Conservation (phyloP, 1,139 yeast species). For the Scheffersomyces cryptocercus region DNA sequence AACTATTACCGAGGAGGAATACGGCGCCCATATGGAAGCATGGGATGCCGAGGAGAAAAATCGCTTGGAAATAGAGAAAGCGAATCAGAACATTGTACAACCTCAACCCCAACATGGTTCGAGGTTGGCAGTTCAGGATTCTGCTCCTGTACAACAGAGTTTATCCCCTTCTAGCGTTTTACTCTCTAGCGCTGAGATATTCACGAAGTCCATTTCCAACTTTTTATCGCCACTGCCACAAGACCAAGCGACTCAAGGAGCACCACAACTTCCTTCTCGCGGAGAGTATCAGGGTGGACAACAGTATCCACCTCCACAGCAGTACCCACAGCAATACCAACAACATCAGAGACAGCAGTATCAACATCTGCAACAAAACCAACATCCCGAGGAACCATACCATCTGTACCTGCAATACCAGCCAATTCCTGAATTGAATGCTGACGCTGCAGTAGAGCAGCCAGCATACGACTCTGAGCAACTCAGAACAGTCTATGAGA, state of each 20-base stretch:
- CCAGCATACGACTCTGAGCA: slow-evolving; percentile 4
- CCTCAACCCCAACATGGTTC: slow-evolving; percentile 21
- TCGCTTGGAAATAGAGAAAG: slow-evolving; percentile 10
- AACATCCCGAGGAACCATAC: not conserved
- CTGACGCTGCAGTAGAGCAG: slow-evolving; percentile 2
- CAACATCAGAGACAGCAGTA: slow-evolving; percentile 7
- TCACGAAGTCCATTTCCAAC: slow-evolving; percentile 49
- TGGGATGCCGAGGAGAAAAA: slow-evolving; percentile 47
- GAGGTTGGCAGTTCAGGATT: slow-evolving; percentile 1
- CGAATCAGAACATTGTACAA: slow-evolving; percentile 9
- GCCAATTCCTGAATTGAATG: too few species aligned
- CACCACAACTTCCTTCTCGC: too few species aligned
- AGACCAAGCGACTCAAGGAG: slow-evolving; percentile 6
- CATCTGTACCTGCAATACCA: too few species aligned
- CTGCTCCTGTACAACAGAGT: slow-evolving; percentile 12
- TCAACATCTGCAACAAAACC: not conserved
- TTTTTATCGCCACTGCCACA: slow-evolving; percentile 48
- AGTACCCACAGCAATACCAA: slow-evolving; percentile 7
- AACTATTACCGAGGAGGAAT: slow-evolving; percentile 62
- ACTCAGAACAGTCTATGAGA: slow-evolving; percentile 32
- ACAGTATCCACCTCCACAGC: slow-evolving; percentile 8
- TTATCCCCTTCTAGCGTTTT: slow-evolving; percentile 53
- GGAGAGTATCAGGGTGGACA: too few species aligned
- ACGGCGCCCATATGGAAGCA: slow-evolving; percentile 46
- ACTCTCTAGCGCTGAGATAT: slow-evolving; percentile 54